Evolutionary conservation across 306 rosid species (phyloP), one percentile per base, ranked within the genome.

Genomic region (Quercus mongolica): DNA sequence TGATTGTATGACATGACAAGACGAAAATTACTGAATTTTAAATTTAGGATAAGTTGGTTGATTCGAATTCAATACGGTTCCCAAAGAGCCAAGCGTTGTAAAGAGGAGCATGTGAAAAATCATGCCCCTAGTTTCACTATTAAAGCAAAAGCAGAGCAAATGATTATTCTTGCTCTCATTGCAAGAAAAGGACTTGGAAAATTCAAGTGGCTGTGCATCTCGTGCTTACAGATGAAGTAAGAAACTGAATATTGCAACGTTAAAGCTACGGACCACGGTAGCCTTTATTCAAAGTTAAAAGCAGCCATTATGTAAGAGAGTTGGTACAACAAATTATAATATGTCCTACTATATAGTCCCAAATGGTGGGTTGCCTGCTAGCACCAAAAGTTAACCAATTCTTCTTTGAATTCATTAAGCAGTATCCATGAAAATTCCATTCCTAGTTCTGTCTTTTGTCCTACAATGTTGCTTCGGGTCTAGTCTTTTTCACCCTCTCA

Each of bases 401-500:
- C 41, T 14, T 31, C 7, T 1, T 14, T 17, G 64, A 74, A 13
- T 65, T 62, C 21, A 70, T 9, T 20, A 64, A 74, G 51, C 62
- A 79, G 55, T 38, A 67, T 75, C 76, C 84, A 87, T 91, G 94
- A 83, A 81, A 79, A 25, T 61, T 74, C 85, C 71, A 49, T 83
- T 77, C 77, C 56, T 83, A 55, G 51, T 83, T 81, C 33, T 90
- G 49, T 35, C 61, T 33, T 52, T 85, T 78, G 73, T 83, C 82
- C 80, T 89, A 4, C 82, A 74, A 20, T 74, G 78, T 74, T 81
- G 77, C 74, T 62, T 65, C 74, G 51, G 79, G n/a, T 55, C 33
- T 56, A 69, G 80, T 51, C 56, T 74, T 15, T 9, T 82, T 74
- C 98, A 94, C 86, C 98, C 98, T 78, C 90, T 92, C 21, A 85